These are phyloP conservation scores for Caryopteris hybrid DNA, from an alignment of 305 asterid species.

Conservation along the genomic window DNA sequence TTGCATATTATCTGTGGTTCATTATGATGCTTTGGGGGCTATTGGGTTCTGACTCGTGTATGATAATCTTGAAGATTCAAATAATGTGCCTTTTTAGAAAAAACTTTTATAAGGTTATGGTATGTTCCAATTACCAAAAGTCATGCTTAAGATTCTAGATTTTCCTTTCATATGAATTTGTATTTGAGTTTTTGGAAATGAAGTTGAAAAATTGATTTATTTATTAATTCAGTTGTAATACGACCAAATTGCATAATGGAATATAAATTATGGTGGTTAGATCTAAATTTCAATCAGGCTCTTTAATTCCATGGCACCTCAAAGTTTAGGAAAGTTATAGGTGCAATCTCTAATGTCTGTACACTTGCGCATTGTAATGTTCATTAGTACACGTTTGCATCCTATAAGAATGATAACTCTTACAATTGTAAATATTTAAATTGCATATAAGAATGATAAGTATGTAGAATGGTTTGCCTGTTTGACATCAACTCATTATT, in stretches of 20 bases:
- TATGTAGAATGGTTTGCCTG: neutral
- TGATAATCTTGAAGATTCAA: neutral
- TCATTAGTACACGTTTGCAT: neutral
- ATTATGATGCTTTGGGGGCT: neutral
- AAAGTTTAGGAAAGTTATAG: neutral
- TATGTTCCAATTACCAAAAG: neutral
- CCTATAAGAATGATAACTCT: neutral
- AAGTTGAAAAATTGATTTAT: neutral
- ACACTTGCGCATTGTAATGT: neutral
- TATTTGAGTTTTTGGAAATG: neutral
- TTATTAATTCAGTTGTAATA: neutral
- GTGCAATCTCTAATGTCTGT: constrained; percentile 6
- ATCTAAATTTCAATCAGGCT: neutral
- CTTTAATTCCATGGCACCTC: neutral
- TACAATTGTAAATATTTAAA: neutral
- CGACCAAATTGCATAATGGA: neutral
- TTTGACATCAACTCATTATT: neutral
- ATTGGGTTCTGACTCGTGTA: neutral
- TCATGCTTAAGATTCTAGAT: neutral
- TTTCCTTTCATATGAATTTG: neutral
- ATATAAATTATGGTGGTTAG: neutral
- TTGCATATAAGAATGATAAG: neutral
- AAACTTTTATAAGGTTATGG: neutral
- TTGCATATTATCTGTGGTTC: neutral
- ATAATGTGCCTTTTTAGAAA: neutral